These are phyloP conservation scores for Hippophae gyantsensis DNA, from an alignment of 306 rosid species.

Conservation along the genomic window DNA sequence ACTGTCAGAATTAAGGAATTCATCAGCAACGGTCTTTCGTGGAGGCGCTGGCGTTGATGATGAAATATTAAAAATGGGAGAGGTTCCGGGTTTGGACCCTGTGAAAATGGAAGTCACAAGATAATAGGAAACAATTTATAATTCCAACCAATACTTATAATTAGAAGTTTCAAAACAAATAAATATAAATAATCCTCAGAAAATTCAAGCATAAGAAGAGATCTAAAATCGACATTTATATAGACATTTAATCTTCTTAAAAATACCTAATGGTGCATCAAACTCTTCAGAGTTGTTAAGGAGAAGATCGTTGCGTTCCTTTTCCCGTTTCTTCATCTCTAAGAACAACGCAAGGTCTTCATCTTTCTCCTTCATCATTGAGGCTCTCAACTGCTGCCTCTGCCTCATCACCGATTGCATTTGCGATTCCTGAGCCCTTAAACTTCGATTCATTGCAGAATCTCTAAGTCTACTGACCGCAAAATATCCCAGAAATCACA, in stretches of 20 bases:
- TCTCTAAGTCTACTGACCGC: conserved; percentile 19
- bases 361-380: conserved; percentile 60
- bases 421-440: conserved; percentile 71
- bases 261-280: conserved; percentile 61
- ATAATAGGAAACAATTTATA: conserved; percentile 7
- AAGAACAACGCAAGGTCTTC: conserved; percentile 79
- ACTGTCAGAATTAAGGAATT: conserved; percentile 68
- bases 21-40: conserved; percentile 58
- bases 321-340: conserved; percentile 89
- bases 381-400: conserved; percentile 50
- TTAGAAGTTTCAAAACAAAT: neutral
- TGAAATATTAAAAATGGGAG: conserved; percentile 51
- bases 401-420: conserved; percentile 54
- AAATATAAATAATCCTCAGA: neutral
- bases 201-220: neutral
- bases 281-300: conserved; percentile 59
- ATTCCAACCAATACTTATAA: neutral
- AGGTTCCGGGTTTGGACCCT: conserved; percentile 50
- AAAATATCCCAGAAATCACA: conserved; percentile 10
- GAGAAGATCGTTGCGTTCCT: conserved; percentile 75
- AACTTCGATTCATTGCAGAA: conserved; percentile 77
- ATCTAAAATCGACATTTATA: neutral
- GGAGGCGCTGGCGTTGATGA: conserved; percentile 49
- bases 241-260: neutral
- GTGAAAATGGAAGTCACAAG: conserved; percentile 7